Base-by-base conservation (phyloP, 163 green algal genomes). In the Trebouxia gelatinosa region DNA sequence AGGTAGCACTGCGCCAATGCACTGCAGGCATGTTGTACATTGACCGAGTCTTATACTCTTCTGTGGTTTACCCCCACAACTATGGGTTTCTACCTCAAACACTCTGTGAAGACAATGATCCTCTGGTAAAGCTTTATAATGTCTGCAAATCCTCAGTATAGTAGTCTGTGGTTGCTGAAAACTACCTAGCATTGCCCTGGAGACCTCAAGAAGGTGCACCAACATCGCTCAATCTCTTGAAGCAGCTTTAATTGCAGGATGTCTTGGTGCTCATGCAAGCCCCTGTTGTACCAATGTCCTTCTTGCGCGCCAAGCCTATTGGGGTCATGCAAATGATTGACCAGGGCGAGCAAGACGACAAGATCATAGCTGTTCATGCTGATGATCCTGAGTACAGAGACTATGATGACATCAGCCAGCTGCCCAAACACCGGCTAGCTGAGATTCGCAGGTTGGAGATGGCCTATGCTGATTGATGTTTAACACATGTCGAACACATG, bases 241-340 rank as follows among this genome's bases (percentile, higher is more conserved):
- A n/a, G n/a, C n/a, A n/a, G n/a, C n/a, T n/a, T n/a, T n/a, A n/a
- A n/a, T n/a, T n/a, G n/a, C n/a, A n/a, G n/a, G 70, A 78, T 54
- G 70, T 65, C 57, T 88, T 99, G n/a, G 95, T 99, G 19, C 88
- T 98, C 48, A 97, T 98, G 93, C 90, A 97, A 87, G 93, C 97
- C 80, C 86, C 92, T 9, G 92, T 96, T 21, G 89, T 94, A 48
- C 93, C 93, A 39, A 96, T 97, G 88, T 96, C 89, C 81, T 98
- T 97, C 83, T 78, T 98, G 86, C 86, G 93, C 16, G 90, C 84
- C 50, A 93, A 92, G 67, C 92, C 95, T 48, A 98, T 99, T 59
- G 95, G 95, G 32, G 91, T 98, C 23, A 98, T 98, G 95, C 86
- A 91, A 48, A 99, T 99, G 95, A 86, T 98, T 35, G 95, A 99